A percentile compares a stretch with the other conserved stretches of the same genome.
phyloP scores from a whole-genome alignment of 2,329 filamentous ascomycete species.

The Fusarium sp. region DNA sequence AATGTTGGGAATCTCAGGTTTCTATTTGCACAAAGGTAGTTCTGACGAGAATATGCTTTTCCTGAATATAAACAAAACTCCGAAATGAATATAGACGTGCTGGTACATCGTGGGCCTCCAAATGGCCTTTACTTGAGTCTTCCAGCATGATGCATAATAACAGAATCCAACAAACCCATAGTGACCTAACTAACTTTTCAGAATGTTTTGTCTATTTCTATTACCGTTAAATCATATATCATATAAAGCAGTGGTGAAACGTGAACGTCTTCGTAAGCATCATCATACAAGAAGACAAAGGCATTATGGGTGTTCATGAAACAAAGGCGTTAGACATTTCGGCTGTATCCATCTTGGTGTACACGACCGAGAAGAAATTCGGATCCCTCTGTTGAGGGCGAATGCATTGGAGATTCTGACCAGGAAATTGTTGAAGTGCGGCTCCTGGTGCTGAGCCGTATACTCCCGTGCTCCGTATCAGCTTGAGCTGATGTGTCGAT shows the following conservation, averaged over 20 bases:
- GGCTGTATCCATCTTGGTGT: constrained; percentile 35
- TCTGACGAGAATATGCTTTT: too few species aligned
- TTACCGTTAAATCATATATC: constrained; percentile 24
- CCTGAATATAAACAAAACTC: neutral
- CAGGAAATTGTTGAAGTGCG: constrained; percentile 41
- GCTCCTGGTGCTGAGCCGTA: constrained; percentile 29
- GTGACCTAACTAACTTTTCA: constrained; percentile 7
- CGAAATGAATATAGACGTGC: neutral
- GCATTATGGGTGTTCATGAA: constrained; percentile 5
- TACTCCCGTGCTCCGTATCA: neutral
- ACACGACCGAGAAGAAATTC: constrained; percentile 26
- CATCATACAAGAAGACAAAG: constrained; percentile 19
- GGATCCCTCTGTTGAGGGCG: constrained; percentile 16
- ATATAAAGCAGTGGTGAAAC: constrained; percentile 10
- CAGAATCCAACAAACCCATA: neutral
- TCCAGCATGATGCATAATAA: neutral
- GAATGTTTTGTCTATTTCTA: constrained; percentile 29
- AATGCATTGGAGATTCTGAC: constrained; percentile 19
- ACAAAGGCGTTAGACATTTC: constrained; percentile 19
- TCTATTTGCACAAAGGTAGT: too few species aligned
- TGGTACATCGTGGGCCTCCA: neutral
- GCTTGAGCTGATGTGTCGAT: constrained; percentile 36
- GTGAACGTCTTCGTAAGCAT: constrained; percentile 23
- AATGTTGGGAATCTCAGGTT: neutral
- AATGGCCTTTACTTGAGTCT: neutral